Evolutionary conservation across 441 rosid genomes (phyloP), one percentile per base, ranked within the genome.

Genomic region (Euphorbia corollata): DNA sequence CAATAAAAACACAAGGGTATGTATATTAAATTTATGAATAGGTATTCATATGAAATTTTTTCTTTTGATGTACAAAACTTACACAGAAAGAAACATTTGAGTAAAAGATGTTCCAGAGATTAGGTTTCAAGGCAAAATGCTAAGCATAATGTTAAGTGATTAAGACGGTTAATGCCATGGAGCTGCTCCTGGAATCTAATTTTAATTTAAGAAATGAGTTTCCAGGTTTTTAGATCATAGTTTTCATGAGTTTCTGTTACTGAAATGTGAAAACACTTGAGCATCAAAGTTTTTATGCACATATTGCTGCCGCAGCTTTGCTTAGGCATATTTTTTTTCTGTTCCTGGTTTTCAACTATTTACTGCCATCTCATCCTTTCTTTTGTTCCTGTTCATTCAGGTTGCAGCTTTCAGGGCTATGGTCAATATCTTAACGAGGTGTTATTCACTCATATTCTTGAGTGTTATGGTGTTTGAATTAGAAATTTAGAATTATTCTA

Each of bases 401-500:
- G 99, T 95, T 62, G 99, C 99, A 73, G 99, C 99, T 71, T 95
- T 95, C 78, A 87, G 99, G 80, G 99, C 98, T 70, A 91, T 95
- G 94, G 99, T 92, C 72, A 91, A 95, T 82, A 95, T 95, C 80
- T 82, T 95, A 74, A 92, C 98, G 58, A 80, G 99, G 99, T 95
- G 79, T 71, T 81, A 62, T 70, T 67, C 64, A 67, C 61, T 9
- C 60, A 60, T 12, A 41, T 73, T 32, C 13, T 32, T 34, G 38
- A 27, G 16, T 55, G 20, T 53, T 24, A 20, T 64, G 6, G 54
- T n/a, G n/a, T n/a, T n/a, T n/a, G n/a, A n/a, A n/a, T n/a, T n/a
- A n/a, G n/a, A n/a, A n/a, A n/a, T n/a, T n/a, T n/a, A n/a, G n/a
- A n/a, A n/a, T n/a, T n/a, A n/a, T n/a, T n/a, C n/a, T n/a, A n/a